Base-by-base conservation (phyloP, 2,329 filamentous ascomycete genomes). In the Colletotrichum filicis region DNA sequence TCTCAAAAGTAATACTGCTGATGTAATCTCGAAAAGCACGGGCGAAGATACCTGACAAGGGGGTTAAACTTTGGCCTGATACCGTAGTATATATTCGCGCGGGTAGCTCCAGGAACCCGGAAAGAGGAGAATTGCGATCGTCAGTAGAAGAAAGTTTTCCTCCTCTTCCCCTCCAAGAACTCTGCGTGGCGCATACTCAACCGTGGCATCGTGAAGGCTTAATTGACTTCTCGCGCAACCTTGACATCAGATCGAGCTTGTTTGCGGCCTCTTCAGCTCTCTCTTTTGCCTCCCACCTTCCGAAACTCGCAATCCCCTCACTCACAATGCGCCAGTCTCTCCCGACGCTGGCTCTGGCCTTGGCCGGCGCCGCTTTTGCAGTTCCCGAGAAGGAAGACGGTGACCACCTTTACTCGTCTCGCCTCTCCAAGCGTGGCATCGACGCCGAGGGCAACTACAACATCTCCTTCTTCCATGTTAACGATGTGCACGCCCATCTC, bases 381-480 rank as follows among this genome's bases (percentile, higher is more conserved):
- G 79, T 76, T n/a, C 76, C 80, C 32, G 69, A 68, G 61, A 78
- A 75, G 26, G 63, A 75, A 30, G 82, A 82, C 53, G 85, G 87
- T 66, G 87, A 89, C 77, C 83, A 83, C 14, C 82, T 90, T 30
- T 83, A 86, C 77, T 89, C 87, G 79, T 82, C 82, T 75, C 85
- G 85, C 42, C 75, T 87, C 53, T 76, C 78, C 53, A 90, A 88
- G 82, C 86, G 88, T 42, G 86, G 84, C 73, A 80, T 87, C 59
- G 85, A 89, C 75, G 79, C 80, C 28, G 78, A 83, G 4, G 87
- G 87, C 46, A 84, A 89, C 76, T 89, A 85, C 78, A 89, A 89
- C 78, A 86, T 90, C 70, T 89, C 90, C 7, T 92, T 92, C 82
- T 92, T 92, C 82, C 91, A 93, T 79, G 86, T 93, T 84, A 93